These are phyloP conservation scores for Brassica hybrid DNA, from an alignment of 441 rosid genomes.

Conservation along the genomic window DNA sequence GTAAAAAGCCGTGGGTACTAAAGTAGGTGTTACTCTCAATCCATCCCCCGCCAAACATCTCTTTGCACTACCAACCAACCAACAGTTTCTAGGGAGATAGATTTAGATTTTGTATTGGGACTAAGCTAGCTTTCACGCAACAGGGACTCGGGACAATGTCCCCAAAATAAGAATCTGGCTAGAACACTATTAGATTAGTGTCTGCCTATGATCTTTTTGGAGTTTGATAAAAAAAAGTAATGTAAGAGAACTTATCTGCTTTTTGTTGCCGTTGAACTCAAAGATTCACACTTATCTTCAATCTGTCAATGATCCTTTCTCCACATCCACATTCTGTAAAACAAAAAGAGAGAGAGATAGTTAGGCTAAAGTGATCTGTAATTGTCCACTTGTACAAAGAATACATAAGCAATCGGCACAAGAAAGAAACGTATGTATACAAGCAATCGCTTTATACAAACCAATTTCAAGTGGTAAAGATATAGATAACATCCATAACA, in stretches of 20 bases:
- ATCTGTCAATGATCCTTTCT: too few species aligned
- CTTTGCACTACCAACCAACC: not conserved
- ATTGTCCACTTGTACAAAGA: too few species aligned
- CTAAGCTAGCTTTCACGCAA: not conserved
- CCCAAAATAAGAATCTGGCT: not conserved
- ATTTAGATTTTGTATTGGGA: not conserved
- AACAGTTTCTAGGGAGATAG: not conserved
- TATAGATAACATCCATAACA: too few species aligned
- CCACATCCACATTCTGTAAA: too few species aligned
- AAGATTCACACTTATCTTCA: too few species aligned
- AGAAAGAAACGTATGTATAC: too few species aligned
- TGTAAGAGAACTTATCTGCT: not conserved
- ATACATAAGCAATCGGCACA: too few species aligned
- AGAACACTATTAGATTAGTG: not conserved
- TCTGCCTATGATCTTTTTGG: not conserved
- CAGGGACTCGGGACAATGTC: conserved; percentile 1
- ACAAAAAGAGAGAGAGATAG: too few species aligned
- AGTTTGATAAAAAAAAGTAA: not conserved
- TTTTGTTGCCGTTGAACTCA: too few species aligned
- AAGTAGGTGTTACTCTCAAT: not conserved
- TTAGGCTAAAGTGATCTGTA: too few species aligned
- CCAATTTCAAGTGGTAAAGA: too few species aligned
- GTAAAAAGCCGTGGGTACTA: not conserved
- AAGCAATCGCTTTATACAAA: too few species aligned
- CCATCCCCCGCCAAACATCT: not conserved